These are phyloP conservation scores for Arthrobotrys pseudoclavata DNA, from an alignment of 2,329 filamentous ascomycete species.

Conservation along the genomic window DNA sequence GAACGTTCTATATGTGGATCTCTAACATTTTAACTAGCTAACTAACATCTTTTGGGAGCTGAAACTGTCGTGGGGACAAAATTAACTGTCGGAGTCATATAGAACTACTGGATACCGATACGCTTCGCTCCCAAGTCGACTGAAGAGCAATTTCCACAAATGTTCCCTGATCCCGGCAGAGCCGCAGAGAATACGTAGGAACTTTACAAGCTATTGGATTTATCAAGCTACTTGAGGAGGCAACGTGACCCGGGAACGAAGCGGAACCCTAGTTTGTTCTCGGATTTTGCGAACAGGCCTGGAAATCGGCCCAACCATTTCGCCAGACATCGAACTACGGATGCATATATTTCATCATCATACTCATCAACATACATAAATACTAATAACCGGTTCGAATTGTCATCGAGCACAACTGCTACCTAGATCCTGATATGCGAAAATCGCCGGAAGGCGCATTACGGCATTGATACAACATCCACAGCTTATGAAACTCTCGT, in stretches of 20 bases:
- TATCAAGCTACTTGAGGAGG: not conserved
- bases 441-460: slow-evolving; percentile 15
- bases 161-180: slow-evolving; percentile 3
- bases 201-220: not conserved
- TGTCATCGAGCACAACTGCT: slow-evolving; percentile 6
- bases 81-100: slow-evolving; percentile 7
- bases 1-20: slow-evolving; percentile 17
- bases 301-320: slow-evolving; percentile 41
- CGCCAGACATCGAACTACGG: slow-evolving; percentile 3
- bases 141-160: not conserved
- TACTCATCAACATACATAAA: slow-evolving; percentile 8
- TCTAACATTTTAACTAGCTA: not conserved
- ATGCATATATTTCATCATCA: slow-evolving; percentile 12
- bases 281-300: slow-evolving; percentile 10
- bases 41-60: not conserved
- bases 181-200: slow-evolving; percentile 46
- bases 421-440: slow-evolving; percentile 21
- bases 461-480: slow-evolving; percentile 11
- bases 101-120: not conserved
- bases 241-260: slow-evolving; percentile 26
- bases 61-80: not conserved
- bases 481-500: slow-evolving; percentile 26
- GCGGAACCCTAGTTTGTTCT: slow-evolving; percentile 20
- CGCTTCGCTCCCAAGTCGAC: not conserved
- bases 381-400: not conserved